These are phyloP conservation scores for Pseudocercospora eumusae DNA, from an alignment of 2,329 filamentous ascomycete species.

Conservation along the genomic window DNA sequence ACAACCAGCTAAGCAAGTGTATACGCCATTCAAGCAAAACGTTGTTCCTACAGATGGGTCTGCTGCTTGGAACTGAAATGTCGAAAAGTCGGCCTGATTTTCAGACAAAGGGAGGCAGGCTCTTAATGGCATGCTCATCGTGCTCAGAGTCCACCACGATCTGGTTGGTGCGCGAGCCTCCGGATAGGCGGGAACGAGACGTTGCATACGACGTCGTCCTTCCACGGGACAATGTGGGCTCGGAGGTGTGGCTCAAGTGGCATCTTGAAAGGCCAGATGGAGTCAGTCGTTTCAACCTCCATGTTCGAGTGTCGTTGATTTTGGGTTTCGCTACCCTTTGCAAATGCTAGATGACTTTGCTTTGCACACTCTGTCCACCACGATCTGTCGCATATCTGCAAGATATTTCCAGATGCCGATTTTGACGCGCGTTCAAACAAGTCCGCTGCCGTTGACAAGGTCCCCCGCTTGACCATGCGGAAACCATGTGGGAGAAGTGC, in stretches of 20 bases:
- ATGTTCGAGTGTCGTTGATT: neutral
- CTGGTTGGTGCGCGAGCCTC: no score
- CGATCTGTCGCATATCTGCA: neutral
- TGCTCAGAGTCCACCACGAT: no score
- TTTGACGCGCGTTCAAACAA: neutral
- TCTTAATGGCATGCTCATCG: neutral
- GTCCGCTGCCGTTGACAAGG: neutral
- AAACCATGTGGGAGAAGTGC: neutral
- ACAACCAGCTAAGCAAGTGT: neutral
- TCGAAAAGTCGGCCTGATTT: neutral
- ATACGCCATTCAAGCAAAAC: neutral
- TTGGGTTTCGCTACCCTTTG: neutral
- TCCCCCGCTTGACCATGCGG: neutral
- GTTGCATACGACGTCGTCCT: conserved; percentile 8
- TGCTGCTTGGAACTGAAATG: no score
- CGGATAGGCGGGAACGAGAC: neutral
- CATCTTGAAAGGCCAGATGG: neutral
- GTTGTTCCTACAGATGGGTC: no score
- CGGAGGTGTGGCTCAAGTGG: neutral
- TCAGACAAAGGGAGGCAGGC: neutral
- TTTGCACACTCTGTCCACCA: neutral
- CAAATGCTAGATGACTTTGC: neutral
- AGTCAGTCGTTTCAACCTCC: neutral
- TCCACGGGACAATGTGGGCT: neutral
- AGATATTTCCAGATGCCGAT: neutral